These are phyloP conservation scores for Pythium periplocum DNA, from an alignment of 352 stramenopile species.

Conservation along the genomic window DNA sequence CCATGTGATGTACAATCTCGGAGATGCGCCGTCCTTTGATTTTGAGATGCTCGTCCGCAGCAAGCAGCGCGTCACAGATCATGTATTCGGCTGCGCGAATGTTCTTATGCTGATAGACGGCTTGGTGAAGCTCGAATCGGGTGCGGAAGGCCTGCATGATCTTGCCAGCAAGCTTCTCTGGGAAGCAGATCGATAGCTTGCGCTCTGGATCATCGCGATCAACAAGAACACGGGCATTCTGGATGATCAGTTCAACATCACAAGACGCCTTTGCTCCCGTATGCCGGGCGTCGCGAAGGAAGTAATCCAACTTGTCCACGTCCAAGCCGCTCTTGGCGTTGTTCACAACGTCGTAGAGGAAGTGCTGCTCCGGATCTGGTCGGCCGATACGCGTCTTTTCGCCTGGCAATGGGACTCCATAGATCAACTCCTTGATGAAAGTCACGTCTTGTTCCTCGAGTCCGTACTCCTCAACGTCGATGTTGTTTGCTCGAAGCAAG, in stretches of 20 bases:
- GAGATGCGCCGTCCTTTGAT: conserved; percentile 66
- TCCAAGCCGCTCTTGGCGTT: conserved; percentile 84
- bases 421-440: conserved; percentile 83
- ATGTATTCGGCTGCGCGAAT: conserved; percentile 86
- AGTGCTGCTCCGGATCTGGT: conserved; percentile 35
- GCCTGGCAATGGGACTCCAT: conserved; percentile 44
- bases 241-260: conserved; percentile 71
- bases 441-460: conserved; percentile 42
- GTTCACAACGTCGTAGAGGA: conserved; percentile 89
- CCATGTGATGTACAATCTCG: conserved; percentile 54
- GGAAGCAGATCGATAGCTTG: conserved; percentile 75
- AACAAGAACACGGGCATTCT: conserved; percentile 59
- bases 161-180: conserved; percentile 78
- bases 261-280: conserved; percentile 74
- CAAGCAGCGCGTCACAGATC: conserved; percentile 75
- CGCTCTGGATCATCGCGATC: conserved; percentile 38
- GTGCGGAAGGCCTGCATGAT: conserved; percentile 89
- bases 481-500: conserved; percentile 46
- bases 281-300: conserved; percentile 76
- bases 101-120: conserved; percentile 84
- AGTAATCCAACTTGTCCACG: conserved; percentile 91
- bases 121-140: conserved; percentile 82
- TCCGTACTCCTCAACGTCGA: conserved; percentile 48
- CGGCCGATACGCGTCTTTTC: conserved; percentile 32
- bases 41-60: conserved; percentile 51